Evolutionary conservation across 805 yeast species (phyloP), one percentile per base, ranked within the genome.

Genomic region (Hanseniaspora thailandica): DNA sequence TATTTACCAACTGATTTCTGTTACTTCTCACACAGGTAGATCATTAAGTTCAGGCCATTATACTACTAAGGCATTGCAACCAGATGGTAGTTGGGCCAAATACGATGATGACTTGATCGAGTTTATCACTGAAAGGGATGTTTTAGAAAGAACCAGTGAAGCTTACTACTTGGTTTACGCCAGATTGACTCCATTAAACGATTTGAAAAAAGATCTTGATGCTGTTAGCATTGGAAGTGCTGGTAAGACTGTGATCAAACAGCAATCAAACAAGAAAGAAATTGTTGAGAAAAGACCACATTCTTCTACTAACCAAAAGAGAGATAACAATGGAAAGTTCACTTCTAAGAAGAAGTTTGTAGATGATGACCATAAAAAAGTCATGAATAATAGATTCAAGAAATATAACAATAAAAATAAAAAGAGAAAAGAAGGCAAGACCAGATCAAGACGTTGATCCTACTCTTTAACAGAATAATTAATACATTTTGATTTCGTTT

Each of bases 1-100:
- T 5, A 69, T 71, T 35, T 93, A 93, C 68, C 83, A 81, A 63
- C 74, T 93, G 58, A 73, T 79, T 17, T 80, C 89, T 22, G 96
- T 90, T 17, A 85, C 90, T 56, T 90, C 88, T 4, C 98, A 93
- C 63, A 96, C 86, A 61, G 98, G 98, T 39, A 74, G 97, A 57
- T 84, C 96, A 1, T 81, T 89, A 13, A 81, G 88, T 44, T 81
- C 93, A 3, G 98, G 98, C 3, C 98, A 93, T 67, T 93, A 93
- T 63, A 78, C 88, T 55, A 85, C 95, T 0, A 87, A 86, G 63
- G 86, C 96, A 63, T 77, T 84, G 57, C 96, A 89, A 67, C 95
- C 97, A 0, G 93, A 86, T 67, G 90, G 88, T 1, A 69, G 83
- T 1, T 93, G 97, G 98, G 82, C 87, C 28, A 82, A 87, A 9